Conservation (phyloP, 176 grass and related monocot species). For the Bromus sterilis region DNA sequence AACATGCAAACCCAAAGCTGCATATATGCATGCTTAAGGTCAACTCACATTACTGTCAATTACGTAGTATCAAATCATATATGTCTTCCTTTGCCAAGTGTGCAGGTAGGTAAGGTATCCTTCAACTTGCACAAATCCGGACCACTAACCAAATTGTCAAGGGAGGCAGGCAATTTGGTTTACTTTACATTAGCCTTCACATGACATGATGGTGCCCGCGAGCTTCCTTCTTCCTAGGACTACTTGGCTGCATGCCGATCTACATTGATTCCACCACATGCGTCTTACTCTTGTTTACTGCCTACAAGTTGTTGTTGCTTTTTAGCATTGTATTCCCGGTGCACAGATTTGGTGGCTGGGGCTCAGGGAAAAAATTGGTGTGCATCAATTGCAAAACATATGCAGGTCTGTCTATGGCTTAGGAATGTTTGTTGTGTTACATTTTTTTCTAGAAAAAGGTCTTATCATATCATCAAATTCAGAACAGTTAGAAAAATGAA, state of each 20-base stretch:
- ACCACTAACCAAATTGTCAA: background rate
- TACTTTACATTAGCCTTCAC: background rate
- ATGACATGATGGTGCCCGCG: background rate
- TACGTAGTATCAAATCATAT: background rate
- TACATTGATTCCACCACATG: background rate
- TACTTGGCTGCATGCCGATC: background rate
- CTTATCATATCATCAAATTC: too few species aligned
- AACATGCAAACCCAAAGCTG: conserved; percentile 11
- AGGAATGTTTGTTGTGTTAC: background rate
- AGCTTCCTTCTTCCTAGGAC: background rate
- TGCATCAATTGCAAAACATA: background rate
- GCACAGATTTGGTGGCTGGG: background rate
- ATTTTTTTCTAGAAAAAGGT: too few species aligned
- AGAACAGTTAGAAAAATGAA: background rate
- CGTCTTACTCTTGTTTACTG: background rate
- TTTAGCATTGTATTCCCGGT: background rate
- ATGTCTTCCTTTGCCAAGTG: background rate
- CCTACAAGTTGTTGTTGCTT: background rate
- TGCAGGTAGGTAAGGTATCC: background rate
- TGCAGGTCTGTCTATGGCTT: background rate
- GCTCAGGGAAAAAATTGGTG: background rate
- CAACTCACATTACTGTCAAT: conserved; percentile 14
- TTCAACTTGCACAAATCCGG: background rate
- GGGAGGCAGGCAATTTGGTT: background rate
- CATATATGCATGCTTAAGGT: conserved; percentile 11